A percentile compares a stretch with the other conserved stretches of the same genome.
These are phyloP conservation scores for Colletotrichum siamense DNA, from an alignment of 2,329 filamentous ascomycete species.

Conservation along the genomic window DNA sequence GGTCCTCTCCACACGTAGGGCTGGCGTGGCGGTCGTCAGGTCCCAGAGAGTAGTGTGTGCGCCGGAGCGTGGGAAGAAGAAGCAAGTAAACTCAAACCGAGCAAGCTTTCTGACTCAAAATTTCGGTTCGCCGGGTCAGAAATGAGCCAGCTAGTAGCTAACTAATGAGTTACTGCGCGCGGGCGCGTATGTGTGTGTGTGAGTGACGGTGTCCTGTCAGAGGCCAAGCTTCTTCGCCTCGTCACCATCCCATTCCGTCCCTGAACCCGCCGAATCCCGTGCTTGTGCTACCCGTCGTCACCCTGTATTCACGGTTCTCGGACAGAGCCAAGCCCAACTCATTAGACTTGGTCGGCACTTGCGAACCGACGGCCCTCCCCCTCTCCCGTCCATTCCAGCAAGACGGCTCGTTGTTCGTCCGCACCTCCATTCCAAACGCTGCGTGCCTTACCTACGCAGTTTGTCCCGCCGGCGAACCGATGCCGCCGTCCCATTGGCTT, in stretches of 20 bases:
- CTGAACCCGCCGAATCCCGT: background rate
- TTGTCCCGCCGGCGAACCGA: background rate
- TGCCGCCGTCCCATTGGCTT: background rate
- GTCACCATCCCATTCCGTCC: background rate
- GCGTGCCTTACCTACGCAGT: background rate
- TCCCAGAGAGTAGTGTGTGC: background rate
- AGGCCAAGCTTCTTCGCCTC: background rate
- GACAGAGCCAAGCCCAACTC: background rate
- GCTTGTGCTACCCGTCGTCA: background rate
- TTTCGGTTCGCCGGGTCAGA: background rate
- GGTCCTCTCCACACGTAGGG: conserved; percentile 17
- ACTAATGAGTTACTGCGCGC: background rate
- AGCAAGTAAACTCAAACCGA: conserved; percentile 20
- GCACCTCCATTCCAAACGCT: background rate
- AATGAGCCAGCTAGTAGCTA: background rate
- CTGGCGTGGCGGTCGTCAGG: conserved; percentile 5
- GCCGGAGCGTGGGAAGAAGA: background rate
- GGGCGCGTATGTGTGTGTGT: background rate
- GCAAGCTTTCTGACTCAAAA: conserved; percentile 16
- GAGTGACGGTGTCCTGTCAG: background rate
- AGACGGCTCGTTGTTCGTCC: background rate
- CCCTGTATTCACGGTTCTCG: background rate
- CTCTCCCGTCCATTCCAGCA: background rate
- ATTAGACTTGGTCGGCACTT: background rate
- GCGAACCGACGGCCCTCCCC: background rate